Conservation (phyloP, 768 basidiomycete genomes). For the Neoboletus magnificus region DNA sequence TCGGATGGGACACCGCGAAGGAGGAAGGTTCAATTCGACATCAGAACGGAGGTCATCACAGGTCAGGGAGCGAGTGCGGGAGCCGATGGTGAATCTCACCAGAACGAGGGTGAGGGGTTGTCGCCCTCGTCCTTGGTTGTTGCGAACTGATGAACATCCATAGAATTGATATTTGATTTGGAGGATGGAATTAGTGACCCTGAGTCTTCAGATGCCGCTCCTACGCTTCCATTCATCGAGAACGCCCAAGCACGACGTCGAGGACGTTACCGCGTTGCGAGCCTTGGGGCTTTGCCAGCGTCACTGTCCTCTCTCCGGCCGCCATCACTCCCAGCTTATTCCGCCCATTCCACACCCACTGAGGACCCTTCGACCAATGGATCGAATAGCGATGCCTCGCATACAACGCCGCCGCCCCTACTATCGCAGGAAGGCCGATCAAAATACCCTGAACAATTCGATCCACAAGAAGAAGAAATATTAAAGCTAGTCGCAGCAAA, state of each 20-base stretch:
- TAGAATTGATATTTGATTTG: conserved; percentile 69
- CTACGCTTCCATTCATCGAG: conserved; percentile 36
- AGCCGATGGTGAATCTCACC: conserved; percentile 32
- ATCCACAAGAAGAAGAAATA: conserved; percentile 50
- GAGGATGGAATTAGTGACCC: conserved; percentile 49
- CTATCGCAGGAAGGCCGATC: conserved; percentile 2
- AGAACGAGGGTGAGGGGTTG: conserved; percentile 45
- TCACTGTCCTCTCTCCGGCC: conserved; percentile 62
- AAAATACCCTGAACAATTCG: conserved; percentile 27
- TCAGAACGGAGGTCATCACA: conserved; percentile 53
- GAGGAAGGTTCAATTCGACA: conserved; percentile 72
- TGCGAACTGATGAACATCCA: conserved; percentile 3
- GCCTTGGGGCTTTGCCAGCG: conserved; percentile 45
- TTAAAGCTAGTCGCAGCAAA: conserved; percentile 63
- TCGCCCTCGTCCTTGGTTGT: neutral
- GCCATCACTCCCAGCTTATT: conserved; percentile 64
- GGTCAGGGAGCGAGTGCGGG: conserved; percentile 38
- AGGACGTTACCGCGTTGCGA: conserved; percentile 29
- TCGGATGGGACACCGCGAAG: conserved; percentile 41
- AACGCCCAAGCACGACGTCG: conserved; percentile 22
- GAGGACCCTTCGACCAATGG: neutral
- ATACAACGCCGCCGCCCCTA: neutral
- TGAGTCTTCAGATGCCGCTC: conserved; percentile 33
- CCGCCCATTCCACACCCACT: conserved; percentile 38
- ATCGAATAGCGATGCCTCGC: neutral